Evolutionary conservation across 257 asterid species (phyloP).

Genomic region (Datura wrightii): DNA sequence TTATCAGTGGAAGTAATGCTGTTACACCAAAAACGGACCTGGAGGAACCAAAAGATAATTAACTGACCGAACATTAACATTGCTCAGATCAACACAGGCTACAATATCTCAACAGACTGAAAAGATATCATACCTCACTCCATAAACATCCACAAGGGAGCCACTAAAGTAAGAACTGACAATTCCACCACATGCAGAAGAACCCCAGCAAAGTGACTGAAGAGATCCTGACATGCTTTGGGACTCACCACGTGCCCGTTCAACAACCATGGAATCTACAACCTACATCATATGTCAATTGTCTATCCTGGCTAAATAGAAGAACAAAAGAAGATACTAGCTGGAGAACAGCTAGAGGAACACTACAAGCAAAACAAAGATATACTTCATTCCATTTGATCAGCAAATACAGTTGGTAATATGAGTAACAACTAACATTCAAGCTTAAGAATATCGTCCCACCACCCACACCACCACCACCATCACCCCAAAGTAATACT

Average conservation of each 20-base stretch:
- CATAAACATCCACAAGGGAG: constrained; percentile 90
- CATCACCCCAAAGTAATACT: neutral
- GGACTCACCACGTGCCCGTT: constrained; percentile 98
- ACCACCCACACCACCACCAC: neutral
- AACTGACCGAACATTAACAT: neutral
- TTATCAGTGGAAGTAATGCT: constrained; percentile 89
- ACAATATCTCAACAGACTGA: neutral
- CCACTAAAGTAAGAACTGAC: constrained; percentile 98
- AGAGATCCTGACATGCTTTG: constrained; percentile 98
- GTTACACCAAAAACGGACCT: constrained; percentile 96
- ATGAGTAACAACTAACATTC: neutral
- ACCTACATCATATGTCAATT: constrained; percentile 62
- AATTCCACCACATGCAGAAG: constrained; percentile 95
- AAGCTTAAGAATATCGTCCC: neutral
- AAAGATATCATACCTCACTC: constrained; percentile 72
- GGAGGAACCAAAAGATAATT: constrained; percentile 42
- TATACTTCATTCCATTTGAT: neutral
- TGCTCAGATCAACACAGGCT: constrained; percentile 19
- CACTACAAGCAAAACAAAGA: constrained; percentile 18
- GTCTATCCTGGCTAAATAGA: constrained; percentile 28
- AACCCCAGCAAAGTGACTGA: constrained; percentile 99
- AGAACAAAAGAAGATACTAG: neutral
- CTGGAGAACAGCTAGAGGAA: constrained; percentile 9
- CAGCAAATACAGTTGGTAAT: neutral
- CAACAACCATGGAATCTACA: constrained; percentile 98